Percentiles rank a stretch among this genome's conserved stretches.
phyloP scores from a whole-genome alignment of 345 rosid species.

The Lumnitzera littorea region DNA sequence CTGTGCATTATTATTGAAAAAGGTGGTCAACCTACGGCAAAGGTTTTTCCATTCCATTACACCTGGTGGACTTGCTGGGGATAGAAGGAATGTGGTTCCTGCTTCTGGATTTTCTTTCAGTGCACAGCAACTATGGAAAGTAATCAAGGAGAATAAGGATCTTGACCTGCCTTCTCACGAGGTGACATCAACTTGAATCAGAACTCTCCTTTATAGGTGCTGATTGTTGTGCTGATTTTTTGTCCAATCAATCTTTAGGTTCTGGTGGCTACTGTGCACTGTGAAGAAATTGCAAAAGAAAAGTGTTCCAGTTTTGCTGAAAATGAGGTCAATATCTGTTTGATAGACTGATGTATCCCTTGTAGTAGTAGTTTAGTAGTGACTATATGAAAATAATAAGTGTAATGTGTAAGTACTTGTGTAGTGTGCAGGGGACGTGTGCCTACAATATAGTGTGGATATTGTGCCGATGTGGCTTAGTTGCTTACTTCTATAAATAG shows the following conservation, averaged over 20 bases:
- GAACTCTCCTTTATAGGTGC: no score
- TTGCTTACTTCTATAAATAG: background rate
- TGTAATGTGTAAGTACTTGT: no score
- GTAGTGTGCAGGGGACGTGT: no score
- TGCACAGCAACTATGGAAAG: conserved; percentile 86
- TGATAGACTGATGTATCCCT: background rate
- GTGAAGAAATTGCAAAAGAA: conserved; percentile 93
- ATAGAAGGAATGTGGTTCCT: conserved; percentile 93
- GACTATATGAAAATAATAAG: no score
- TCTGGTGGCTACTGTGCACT: conserved; percentile 98
- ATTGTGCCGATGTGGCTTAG: no score
- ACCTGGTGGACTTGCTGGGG: conserved; percentile 99
- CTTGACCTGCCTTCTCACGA: conserved; percentile 99
- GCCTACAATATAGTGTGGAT: no score
- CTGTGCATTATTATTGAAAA: conserved; percentile 15
- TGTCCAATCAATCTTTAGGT: conserved; percentile 40
- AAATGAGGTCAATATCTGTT: conserved; percentile 43
- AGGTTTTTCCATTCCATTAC: conserved; percentile 84
- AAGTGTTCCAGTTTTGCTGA: conserved; percentile 48
- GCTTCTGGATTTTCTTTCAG: conserved; percentile 98
- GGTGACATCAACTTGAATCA: conserved; percentile 27
- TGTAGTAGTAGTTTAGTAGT: no score
- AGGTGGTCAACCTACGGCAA: conserved; percentile 88
- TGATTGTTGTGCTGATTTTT: no score
- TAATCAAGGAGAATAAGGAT: conserved; percentile 95